Percentiles rank a stretch among this genome's conserved stretches.
Conservation (phyloP, 768 basidiomycete species). For the Phanerochaete sordida region DNA sequence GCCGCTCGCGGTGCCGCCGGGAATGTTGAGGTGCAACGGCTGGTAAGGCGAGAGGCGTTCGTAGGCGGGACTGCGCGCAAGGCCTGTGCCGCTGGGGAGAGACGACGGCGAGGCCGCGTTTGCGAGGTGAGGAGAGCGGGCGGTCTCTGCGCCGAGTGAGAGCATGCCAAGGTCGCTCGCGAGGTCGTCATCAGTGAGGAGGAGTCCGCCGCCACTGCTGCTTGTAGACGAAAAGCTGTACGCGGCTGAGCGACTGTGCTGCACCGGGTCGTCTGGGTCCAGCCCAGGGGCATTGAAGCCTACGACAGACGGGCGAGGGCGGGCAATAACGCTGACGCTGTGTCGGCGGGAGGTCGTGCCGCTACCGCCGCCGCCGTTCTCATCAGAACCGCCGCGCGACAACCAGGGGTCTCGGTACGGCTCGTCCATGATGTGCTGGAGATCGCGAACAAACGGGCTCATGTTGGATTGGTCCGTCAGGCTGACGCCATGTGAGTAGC, state of each 20-base stretch:
- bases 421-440: slow-evolving; percentile 71
- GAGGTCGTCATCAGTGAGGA: slow-evolving; percentile 79
- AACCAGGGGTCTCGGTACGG: slow-evolving; percentile 75
- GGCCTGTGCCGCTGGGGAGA: slow-evolving; percentile 70
- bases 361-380: slow-evolving; percentile 59
- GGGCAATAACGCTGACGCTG: slow-evolving; percentile 81
- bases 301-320: slow-evolving; percentile 58
- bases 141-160: slow-evolving; percentile 43
- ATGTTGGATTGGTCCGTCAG: slow-evolving; percentile 66
- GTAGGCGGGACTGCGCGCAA: slow-evolving; percentile 57
- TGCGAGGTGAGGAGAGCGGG: slow-evolving; percentile 41
- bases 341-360: slow-evolving; percentile 82
- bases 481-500: slow-evolving; percentile 34
- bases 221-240: slow-evolving; percentile 28
- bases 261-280: slow-evolving; percentile 40
- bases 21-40: slow-evolving; percentile 58
- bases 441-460: slow-evolving; percentile 83
- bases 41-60: slow-evolving; percentile 57
- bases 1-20: slow-evolving; percentile 36
- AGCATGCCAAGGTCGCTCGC: slow-evolving; percentile 66
- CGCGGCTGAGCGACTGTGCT: slow-evolving; percentile 15
- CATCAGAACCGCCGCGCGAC: slow-evolving; percentile 61
- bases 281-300: slow-evolving; percentile 63
- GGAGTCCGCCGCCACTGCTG: slow-evolving; percentile 50
- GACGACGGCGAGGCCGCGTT: slow-evolving; percentile 71